Evolutionary conservation across 768 basidiomycete genomes (phyloP).

Genomic region (Kwoniella sp.): DNA sequence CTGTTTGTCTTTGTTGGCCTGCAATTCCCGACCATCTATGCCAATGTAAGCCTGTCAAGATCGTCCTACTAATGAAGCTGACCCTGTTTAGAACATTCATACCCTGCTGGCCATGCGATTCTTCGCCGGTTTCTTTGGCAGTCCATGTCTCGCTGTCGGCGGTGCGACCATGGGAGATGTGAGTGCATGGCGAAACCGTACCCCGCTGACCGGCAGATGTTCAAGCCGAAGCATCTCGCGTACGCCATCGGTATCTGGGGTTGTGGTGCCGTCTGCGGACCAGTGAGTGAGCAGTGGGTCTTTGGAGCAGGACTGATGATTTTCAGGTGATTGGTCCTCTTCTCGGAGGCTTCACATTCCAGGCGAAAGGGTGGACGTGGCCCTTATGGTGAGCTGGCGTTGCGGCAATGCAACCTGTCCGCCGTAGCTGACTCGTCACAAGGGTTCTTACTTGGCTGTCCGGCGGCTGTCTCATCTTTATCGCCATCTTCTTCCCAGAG

Average conservation of each 20-base stretch:
- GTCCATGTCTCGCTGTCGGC: constrained; percentile 32
- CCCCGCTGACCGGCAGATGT: constrained; percentile 14
- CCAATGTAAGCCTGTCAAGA: constrained; percentile 12
- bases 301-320: neutral
- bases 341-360: constrained; percentile 10
- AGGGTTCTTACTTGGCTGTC: constrained; percentile 13
- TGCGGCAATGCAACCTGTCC: too few species aligned
- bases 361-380: constrained; percentile 16
- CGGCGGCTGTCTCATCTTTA: constrained; percentile 5
- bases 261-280: constrained; percentile 12
- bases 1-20: constrained; percentile 10
- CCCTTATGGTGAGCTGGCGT: constrained; percentile 5
- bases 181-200: neutral
- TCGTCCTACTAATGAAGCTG: neutral
- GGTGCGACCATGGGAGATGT: constrained; percentile 24
- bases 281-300: neutral
- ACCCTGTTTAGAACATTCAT: constrained; percentile 55
- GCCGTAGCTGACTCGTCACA: neutral
- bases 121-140: constrained; percentile 63
- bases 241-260: constrained; percentile 15
- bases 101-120: constrained; percentile 63
- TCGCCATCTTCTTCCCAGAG: constrained; percentile 9
- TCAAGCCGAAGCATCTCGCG: constrained; percentile 47
- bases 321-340: neutral
- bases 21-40: constrained; percentile 14